Evolutionary conservation across 768 basidiomycete species (phyloP).

Genomic region (Strobilomyces confusus): DNA sequence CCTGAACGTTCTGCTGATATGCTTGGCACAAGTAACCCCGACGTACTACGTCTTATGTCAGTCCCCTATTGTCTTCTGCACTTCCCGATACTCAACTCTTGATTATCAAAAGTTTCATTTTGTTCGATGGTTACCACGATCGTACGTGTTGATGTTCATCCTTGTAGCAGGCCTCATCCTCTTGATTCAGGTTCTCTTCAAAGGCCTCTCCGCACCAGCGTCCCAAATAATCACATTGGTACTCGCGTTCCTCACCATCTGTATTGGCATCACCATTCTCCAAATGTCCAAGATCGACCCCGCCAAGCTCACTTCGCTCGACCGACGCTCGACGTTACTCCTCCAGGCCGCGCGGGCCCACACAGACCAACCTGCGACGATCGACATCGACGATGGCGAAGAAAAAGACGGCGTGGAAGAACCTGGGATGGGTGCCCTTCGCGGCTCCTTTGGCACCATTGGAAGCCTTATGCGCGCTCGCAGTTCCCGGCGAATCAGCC

Average conservation of each 20-base stretch:
- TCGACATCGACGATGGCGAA: conserved; percentile 45
- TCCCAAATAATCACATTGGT: conserved; percentile 85
- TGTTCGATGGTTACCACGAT: conserved; percentile 82
- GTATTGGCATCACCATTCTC: conserved; percentile 88
- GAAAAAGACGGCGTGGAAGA: conserved; percentile 75
- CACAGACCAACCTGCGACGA: conserved; percentile 48
- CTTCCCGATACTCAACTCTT: neutral
- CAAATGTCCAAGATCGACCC: conserved; percentile 97
- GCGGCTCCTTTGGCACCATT: conserved; percentile 87
- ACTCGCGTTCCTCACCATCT: conserved; percentile 88
- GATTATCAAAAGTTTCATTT: conserved; percentile 57
- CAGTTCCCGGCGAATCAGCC: conserved; percentile 49
- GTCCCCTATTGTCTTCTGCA: conserved; percentile 21
- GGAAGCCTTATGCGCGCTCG: conserved; percentile 84
- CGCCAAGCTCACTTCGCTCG: conserved; percentile 68
- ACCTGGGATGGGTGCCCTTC: conserved; percentile 87
- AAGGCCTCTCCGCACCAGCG: conserved; percentile 78
- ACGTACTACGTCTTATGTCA: conserved; percentile 84
- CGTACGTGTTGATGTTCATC: conserved; percentile 39
- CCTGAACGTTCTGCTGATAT: conserved; percentile 12
- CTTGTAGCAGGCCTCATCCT: neutral
- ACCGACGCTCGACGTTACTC: conserved; percentile 85
- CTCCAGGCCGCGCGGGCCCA: conserved; percentile 77
- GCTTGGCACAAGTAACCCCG: conserved; percentile 58
- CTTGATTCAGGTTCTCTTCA: conserved; percentile 71